phyloP scores from a whole-genome alignment of 352 stramenopile genomes.

The Globisporangium perplexum region DNA sequence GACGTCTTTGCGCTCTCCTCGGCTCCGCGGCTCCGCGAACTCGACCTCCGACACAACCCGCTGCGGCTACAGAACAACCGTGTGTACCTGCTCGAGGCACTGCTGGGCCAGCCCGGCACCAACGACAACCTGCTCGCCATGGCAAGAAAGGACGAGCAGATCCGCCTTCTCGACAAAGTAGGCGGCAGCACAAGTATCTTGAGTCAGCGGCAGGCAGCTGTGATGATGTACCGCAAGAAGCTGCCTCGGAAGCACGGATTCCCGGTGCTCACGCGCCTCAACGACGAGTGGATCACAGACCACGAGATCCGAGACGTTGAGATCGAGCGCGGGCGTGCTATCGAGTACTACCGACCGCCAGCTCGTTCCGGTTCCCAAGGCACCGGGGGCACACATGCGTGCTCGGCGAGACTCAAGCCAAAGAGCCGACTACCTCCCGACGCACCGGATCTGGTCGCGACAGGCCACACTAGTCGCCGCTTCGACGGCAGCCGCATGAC shows the following conservation, averaged over 20 bases:
- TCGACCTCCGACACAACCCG: constrained; percentile 52
- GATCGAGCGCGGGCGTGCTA: constrained; percentile 26
- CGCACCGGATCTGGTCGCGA: not conserved
- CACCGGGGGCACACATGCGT: not conserved
- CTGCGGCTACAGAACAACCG: constrained; percentile 57
- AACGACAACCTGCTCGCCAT: constrained; percentile 32
- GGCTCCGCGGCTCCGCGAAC: constrained; percentile 38
- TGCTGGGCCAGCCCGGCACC: constrained; percentile 27
- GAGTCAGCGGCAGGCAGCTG: not conserved
- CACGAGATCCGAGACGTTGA: constrained; percentile 43
- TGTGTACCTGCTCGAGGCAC: constrained; percentile 60
- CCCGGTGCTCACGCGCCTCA: constrained; percentile 59
- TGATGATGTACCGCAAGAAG: constrained; percentile 28
- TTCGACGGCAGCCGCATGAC: constrained; percentile 71
- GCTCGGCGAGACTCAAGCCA: not conserved
- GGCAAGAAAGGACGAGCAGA: constrained; percentile 27
- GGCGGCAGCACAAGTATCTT: not conserved
- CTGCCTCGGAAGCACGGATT: constrained; percentile 51
- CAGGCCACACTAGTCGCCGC: constrained; percentile 11
- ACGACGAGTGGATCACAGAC: constrained; percentile 57
- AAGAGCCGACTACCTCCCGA: not conserved
- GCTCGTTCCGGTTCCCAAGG: not conserved
- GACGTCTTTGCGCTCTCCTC: constrained; percentile 48
- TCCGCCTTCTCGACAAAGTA: constrained; percentile 17
- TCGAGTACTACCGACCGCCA: constrained; percentile 38